Evolutionary conservation across 2,329 filamentous ascomycete species (phyloP), one percentile per base, ranked within the genome.

Genomic region (Nothophaeocryptopus gaeumannii): DNA sequence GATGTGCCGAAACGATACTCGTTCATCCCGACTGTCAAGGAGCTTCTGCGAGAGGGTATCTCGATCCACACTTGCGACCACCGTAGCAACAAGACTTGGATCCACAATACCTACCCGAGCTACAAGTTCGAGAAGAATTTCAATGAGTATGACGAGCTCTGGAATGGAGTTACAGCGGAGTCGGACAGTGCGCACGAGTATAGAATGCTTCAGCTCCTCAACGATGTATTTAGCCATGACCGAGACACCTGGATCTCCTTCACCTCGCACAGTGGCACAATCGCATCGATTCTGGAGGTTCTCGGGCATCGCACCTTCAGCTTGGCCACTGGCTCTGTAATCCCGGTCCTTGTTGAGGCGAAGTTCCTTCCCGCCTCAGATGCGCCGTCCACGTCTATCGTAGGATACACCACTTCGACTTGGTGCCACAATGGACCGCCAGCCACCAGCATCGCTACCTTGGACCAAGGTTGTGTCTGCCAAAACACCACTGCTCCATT

Each of bases 31-130:
- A 73, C 71, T 0, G 70, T 88, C 51, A 86, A 86, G 67, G 85
- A 88, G 78, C 46, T 77, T 16, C 73, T 88, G 56, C 77, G 84
- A 20, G 85, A 88, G 66, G 78, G 80, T 3, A 82, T 88, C 51
- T 81, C 77, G 38, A 78, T 82, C 20, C 84, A 86, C 61, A 86
- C 84, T 0, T 88, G 85, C 64, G 82, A 88, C 64, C 76, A 78
- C 38, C 76, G 85, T 9, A 76, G 76, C 26, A 79, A 69, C 61
- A 78, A 74, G 61, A 74, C 76, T 0, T 75, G 76, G 54, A 82
- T 88, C 57, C 64, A 70, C 13, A 54, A 68, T 3, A 70, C 74
- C 5, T 81, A 82, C 47, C 82, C 82, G 0, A 63, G 53, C 2
- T 84, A 77, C 60, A 62, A 60, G 5, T 80, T 87, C 46, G 85